These are phyloP conservation scores for Yamadazyma dendronema DNA, from an alignment of 1,139 yeast genomes.

Conservation along the genomic window DNA sequence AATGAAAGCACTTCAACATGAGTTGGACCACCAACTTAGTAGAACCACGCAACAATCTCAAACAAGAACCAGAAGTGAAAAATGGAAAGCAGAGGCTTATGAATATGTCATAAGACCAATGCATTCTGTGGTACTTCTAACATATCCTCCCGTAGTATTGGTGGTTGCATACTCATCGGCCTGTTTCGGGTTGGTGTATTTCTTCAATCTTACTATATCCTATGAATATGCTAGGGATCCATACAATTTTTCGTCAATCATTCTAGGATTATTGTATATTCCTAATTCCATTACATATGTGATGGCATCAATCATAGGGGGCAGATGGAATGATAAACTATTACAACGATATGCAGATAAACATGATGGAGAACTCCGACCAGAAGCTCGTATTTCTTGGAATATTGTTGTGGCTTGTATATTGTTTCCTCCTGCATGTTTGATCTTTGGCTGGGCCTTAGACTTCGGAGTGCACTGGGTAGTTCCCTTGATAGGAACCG, in stretches of 20 bases:
- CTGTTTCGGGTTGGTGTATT: slow-evolving; percentile 67
- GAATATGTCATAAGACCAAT: slow-evolving; percentile 46
- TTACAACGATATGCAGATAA: slow-evolving; percentile 51
- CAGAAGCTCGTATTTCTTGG: slow-evolving; percentile 79
- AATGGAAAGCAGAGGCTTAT: slow-evolving; percentile 27
- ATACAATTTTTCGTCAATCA: slow-evolving; percentile 62
- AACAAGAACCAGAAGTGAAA: slow-evolving; percentile 16
- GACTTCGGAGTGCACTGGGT: slow-evolving; percentile 69
- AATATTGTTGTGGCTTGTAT: slow-evolving; percentile 66
- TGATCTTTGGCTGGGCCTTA: slow-evolving; percentile 83
- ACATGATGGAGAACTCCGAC: slow-evolving; percentile 64
- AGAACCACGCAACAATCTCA: slow-evolving; percentile 3
- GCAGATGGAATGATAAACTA: slow-evolving; percentile 72
- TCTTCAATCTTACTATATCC: slow-evolving; percentile 73
- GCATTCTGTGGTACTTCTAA: slow-evolving; percentile 51
- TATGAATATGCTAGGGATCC: slow-evolving; percentile 63
- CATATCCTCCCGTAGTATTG: slow-evolving; percentile 71
- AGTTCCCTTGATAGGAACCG: slow-evolving; percentile 74
- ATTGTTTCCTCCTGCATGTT: slow-evolving; percentile 60
- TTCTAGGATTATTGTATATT: slow-evolving; percentile 74
- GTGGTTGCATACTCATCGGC: slow-evolving; percentile 65
- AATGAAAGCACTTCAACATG: slow-evolving; percentile 24
- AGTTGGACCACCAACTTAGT: slow-evolving; percentile 19
- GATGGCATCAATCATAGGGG: slow-evolving; percentile 72
- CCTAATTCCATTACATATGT: slow-evolving; percentile 82